Base-by-base conservation (phyloP, 805 yeast species). In the Suhomyces sp. region DNA sequence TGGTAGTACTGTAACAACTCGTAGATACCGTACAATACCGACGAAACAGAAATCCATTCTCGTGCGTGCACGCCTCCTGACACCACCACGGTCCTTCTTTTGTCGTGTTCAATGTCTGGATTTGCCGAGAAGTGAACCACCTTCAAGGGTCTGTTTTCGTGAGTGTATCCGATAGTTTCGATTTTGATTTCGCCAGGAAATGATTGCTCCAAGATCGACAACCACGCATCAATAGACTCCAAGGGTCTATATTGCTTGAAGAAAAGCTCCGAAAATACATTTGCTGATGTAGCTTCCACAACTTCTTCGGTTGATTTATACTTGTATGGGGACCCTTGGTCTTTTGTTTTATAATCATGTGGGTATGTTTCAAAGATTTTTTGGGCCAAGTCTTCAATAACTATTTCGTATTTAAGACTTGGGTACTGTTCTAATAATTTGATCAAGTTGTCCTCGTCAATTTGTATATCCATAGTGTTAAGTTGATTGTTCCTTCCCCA, bases 41-140 rank as follows among this genome's bases (percentile, higher is more conserved):
- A 77, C 2, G 91, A 81, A 2, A 85, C 83, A 36, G 91, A 81
- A 26, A 90, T 78, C 97, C 97, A 91, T 67, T 91, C 97, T 49
- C 97, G 77, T 0, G 96, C 94, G 70, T 91, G 97, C 2, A 87
- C 78, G 2, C 96, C 97, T 38, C 92, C 92, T 1, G 93, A 84
- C 6, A 91, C 77, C 3, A 90, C 86, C 49, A 90, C 79, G 0
- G 93, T 87, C 57, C 79, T 82, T 45, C 80, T 74, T 7, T 71
- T 64, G n/a, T 60, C 58, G 53, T 72, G 69, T 58, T 70, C 56
- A 12, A 62, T 64, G 5, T 69, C 74, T 46, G 73, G 74, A 46
- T 77, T 76, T 1, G 62, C 65, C 2, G 85, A 75, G 26, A 90
- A 65, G 59, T 87, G 87, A 22, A 90, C 70, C 0, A 88, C 89